Base-by-base conservation (phyloP, 345 rosid species). In the Populus pruinosa region DNA sequence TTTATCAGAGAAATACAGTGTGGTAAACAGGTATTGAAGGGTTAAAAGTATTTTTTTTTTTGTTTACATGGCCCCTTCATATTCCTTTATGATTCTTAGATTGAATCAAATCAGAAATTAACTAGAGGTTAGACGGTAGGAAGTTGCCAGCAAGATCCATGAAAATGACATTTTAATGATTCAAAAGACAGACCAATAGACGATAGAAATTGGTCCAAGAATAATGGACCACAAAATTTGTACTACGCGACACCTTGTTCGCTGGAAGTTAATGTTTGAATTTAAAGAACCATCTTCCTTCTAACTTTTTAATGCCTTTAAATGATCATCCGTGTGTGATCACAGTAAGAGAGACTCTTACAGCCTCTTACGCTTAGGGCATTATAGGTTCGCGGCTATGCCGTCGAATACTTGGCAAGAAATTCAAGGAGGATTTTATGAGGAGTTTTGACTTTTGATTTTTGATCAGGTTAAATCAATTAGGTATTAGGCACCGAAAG, bases 401-500 rank as follows among this genome's bases (percentile, higher is more conserved):
- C 59, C 59, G 6, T 20, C 9, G 2, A 12, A 12, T 12, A 29
- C 47, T 29, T 17, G 44, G 73, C 61, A 70, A 49, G 14, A 8
- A 23, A 74, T 63, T 55, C 29, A 43, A n/a, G 44, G 23, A 36
- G 5, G 56, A 6, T 50, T 50, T 50, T 20, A 53, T 18, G 36
- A 12, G 39, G 39, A 39, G 18, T 67, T 27, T 67, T 67, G 43
- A 67, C 70, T 67, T 33, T 53, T 18, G n/a, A 20, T 65, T 16
- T 35, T 25, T 25, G 16, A 29, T 17, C 9, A 3, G 35, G 70
- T 35, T 33, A 67, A 11, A 17, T 17, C 21, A 67, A 16, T 35
- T 67, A 14, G 70, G 69, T 65, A 38, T 65, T 31, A 65, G 69
- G 70, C 70, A 67, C 70, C 70, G 43, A 39, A 67, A 33, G 23